Evolutionary conservation across 495 filamentous ascomycete species (phyloP).

Genomic region (Xylaria curta): DNA sequence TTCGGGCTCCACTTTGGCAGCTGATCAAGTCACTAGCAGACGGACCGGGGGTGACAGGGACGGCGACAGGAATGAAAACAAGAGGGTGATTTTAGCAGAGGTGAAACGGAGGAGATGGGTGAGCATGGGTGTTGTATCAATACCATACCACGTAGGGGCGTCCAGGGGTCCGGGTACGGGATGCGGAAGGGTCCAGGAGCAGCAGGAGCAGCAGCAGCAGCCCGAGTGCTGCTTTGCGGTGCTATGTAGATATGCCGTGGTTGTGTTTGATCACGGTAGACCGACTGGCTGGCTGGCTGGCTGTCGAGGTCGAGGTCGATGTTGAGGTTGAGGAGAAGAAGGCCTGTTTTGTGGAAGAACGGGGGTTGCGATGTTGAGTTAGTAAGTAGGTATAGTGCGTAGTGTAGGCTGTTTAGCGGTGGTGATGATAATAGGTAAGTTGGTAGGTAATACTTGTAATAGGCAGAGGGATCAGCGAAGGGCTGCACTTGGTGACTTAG

Average conservation of each 20-base stretch:
- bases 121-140: slow-evolving; percentile 29
- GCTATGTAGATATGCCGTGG: neutral
- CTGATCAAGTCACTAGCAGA: slow-evolving; percentile 21
- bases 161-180: slow-evolving; percentile 10
- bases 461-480: slow-evolving; percentile 1
- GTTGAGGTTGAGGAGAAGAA: slow-evolving; percentile 9
- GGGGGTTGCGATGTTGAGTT: neutral
- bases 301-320: too few species aligned
- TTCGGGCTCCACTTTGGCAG: slow-evolving; percentile 24
- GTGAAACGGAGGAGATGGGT: slow-evolving; percentile 23
- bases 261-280: neutral
- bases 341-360: slow-evolving; percentile 1
- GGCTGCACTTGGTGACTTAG: slow-evolving; percentile 5
- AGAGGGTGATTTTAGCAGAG: slow-evolving; percentile 16
- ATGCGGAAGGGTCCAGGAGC: neutral
- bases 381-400: neutral
- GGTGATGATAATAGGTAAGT: neutral
- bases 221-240: neutral
- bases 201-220: neutral
- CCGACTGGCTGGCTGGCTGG: neutral
- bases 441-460: neutral
- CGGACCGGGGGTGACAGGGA: slow-evolving; percentile 17
- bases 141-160: slow-evolving; percentile 25
- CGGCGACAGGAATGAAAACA: slow-evolving; percentile 10
- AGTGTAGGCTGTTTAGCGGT: neutral